Conservation (phyloP, 768 basidiomycete genomes). For the Podaxis sp. region DNA sequence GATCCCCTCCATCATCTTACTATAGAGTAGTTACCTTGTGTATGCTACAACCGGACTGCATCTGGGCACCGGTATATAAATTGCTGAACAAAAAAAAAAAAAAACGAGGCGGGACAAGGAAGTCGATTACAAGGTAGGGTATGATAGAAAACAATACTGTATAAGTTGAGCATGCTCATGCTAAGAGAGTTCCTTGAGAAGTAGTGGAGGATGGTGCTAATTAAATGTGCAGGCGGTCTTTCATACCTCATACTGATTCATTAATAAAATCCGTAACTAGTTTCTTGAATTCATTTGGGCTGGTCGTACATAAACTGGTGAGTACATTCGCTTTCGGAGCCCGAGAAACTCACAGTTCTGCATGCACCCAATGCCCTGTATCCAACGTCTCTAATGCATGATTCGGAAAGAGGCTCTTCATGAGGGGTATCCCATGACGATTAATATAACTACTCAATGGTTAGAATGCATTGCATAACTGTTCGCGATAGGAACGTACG, state of each 20-base stretch:
- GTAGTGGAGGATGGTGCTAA: too few relatives aligned
- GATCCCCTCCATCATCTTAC: too few relatives aligned
- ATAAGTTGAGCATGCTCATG: too few relatives aligned
- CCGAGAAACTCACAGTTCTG: conserved; percentile 32
- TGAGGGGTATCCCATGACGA: conserved; percentile 55
- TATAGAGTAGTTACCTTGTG: too few relatives aligned
- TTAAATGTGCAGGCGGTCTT: too few relatives aligned
- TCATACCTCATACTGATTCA: neutral
- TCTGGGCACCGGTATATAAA: too few relatives aligned
- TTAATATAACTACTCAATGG: conserved; percentile 63
- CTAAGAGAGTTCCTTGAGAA: too few relatives aligned
- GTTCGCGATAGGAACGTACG: conserved; percentile 27
- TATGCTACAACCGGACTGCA: too few relatives aligned
- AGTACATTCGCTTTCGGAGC: neutral
- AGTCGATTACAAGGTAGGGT: too few relatives aligned
- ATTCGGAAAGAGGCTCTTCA: conserved; percentile 70
- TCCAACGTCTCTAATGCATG: conserved; percentile 62
- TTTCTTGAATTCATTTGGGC: conserved; percentile 56
- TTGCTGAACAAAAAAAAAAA: too few relatives aligned
- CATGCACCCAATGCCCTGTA: conserved; percentile 72
- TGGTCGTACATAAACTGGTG: conserved; percentile 32
- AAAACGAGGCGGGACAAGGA: too few relatives aligned
- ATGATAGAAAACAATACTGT: too few relatives aligned
- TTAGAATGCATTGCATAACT: neutral
- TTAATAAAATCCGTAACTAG: conserved; percentile 23